A percentile compares a stretch with the other conserved stretches of the same genome.
These are phyloP conservation scores for Cordyceps cateniannulata DNA, from an alignment of 2,329 filamentous ascomycete species.

Conservation along the genomic window DNA sequence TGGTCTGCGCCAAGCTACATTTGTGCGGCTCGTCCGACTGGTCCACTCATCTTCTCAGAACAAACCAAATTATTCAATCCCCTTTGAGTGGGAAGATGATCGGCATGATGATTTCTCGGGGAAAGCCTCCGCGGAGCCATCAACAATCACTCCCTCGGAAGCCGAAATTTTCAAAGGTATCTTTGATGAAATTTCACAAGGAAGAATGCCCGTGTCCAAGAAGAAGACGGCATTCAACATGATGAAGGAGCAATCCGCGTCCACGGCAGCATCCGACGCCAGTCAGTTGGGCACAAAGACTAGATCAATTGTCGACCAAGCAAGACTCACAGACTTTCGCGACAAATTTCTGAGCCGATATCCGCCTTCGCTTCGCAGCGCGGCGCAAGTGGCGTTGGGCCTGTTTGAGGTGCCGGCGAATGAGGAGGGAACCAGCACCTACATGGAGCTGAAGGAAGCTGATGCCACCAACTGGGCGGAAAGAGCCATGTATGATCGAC, in stretches of 20 bases:
- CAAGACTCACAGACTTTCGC: constrained; percentile 25
- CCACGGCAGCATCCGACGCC: not conserved
- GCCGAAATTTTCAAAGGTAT: constrained; percentile 54
- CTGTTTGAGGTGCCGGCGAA: constrained; percentile 29
- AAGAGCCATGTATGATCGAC: constrained; percentile 27
- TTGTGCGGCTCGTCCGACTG: constrained; percentile 18
- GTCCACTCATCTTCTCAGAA: constrained; percentile 16
- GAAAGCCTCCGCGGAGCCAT: constrained; percentile 20
- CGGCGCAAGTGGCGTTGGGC: constrained; percentile 33
- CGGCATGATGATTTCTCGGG: constrained; percentile 16
- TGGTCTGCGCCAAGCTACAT: constrained; percentile 21
- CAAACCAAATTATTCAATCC: constrained; percentile 34
- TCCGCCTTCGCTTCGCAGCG: constrained; percentile 32
- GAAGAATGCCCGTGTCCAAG: constrained; percentile 25
- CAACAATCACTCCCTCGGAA: constrained; percentile 54
- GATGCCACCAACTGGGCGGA: constrained; percentile 29
- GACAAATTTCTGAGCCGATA: constrained; percentile 32
- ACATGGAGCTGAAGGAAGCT: constrained; percentile 25
- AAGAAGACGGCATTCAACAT: constrained; percentile 15
- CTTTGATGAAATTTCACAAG: constrained; percentile 36
- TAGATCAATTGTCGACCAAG: constrained; percentile 28
- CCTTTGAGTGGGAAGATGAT: constrained; percentile 42
- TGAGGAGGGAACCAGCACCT: constrained; percentile 17
- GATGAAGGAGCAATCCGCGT: not conserved
- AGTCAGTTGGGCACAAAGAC: constrained; percentile 13